phyloP scores from a whole-genome alignment of 2,329 filamentous ascomycete species.

The Phaeoacremonium minimum region DNA sequence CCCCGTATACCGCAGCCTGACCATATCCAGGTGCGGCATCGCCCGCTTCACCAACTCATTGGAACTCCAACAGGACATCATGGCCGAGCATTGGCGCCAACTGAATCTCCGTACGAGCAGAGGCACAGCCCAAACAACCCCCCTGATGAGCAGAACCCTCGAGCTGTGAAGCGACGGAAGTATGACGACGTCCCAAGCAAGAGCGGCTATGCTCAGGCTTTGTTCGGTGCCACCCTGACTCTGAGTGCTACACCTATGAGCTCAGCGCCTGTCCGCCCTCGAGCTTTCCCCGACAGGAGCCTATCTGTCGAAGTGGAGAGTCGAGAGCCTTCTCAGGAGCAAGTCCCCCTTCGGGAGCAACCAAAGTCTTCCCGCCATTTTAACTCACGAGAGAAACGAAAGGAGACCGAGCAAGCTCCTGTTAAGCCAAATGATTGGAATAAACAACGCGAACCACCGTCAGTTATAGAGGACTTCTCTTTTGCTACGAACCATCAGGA shows the following conservation, averaged over 20 bases:
- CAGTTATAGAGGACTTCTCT: too few relatives aligned
- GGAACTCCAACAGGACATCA: constrained; percentile 61
- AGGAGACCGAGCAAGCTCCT: too few relatives aligned
- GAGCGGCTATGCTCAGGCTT: constrained; percentile 43
- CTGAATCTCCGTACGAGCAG: constrained; percentile 63
- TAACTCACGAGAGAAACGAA: too few relatives aligned
- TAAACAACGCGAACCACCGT: too few relatives aligned
- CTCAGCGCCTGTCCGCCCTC: constrained; percentile 21
- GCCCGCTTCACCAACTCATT: constrained; percentile 54
- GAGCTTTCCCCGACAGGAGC: too few relatives aligned
- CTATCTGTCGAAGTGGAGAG: neutral
- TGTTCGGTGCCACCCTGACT: constrained; percentile 42
- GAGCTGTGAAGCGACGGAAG: constrained; percentile 35
- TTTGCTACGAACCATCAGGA: too few relatives aligned
- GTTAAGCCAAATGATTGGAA: too few relatives aligned
- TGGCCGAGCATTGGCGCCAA: constrained; percentile 54
- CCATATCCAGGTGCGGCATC: constrained; percentile 34
- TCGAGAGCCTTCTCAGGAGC: too few relatives aligned
- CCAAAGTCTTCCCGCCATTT: neutral
- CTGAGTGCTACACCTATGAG: constrained; percentile 33
- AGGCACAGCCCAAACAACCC: constrained; percentile 30
- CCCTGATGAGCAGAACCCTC: constrained; percentile 16
- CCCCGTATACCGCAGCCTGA: constrained; percentile 17
- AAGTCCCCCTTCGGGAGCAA: neutral
- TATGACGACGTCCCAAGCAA: constrained; percentile 35